Percentiles rank a stretch among this genome's conserved stretches.
Evolutionary conservation across 495 filamentous ascomycete species (phyloP).

Genomic region (Pyrenula massariospora): DNA sequence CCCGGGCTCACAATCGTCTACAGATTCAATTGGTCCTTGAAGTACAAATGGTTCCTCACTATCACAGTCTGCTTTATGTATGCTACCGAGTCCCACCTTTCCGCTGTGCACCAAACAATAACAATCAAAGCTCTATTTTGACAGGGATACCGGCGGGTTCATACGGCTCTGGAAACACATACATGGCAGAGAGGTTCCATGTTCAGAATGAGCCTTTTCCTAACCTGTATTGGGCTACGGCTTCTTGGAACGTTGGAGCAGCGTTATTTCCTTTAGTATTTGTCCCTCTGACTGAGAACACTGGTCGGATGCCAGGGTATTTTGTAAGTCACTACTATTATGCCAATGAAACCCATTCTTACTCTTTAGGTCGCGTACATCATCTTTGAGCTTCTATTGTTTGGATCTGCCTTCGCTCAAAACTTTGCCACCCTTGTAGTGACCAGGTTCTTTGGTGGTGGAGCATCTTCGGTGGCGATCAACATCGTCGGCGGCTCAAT

Average conservation of each 20-base stretch:
- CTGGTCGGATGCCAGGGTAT: conserved; percentile 37
- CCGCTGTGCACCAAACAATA: background rate
- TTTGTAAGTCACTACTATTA: conserved; percentile 12
- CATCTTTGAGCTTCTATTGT: conserved; percentile 31
- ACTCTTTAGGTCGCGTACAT: conserved; percentile 19
- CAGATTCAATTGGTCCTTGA: background rate
- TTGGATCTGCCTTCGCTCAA: conserved; percentile 36
- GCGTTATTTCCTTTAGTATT: conserved; percentile 38
- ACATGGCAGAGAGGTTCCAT: conserved; percentile 24
- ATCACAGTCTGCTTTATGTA: conserved; percentile 30
- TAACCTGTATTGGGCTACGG: conserved; percentile 33
- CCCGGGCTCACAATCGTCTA: too few relatives aligned
- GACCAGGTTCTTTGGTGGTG: conserved; percentile 36
- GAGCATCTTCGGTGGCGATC: conserved; percentile 31
- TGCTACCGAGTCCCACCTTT: background rate
- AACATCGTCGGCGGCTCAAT: conserved; percentile 36
- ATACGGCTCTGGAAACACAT: conserved; percentile 26
- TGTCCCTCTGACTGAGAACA: conserved; percentile 40
- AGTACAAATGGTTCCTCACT: conserved; percentile 27
- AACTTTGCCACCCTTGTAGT: conserved; percentile 42
- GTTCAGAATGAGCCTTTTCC: conserved; percentile 32
- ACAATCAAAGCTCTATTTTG: conserved; percentile 20
- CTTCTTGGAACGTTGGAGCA: conserved; percentile 40
- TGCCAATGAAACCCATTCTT: background rate
- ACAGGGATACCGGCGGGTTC: conserved; percentile 30